A percentile compares a stretch with the other conserved stretches of the same genome.
phyloP scores from a whole-genome alignment of 805 yeast species.

The Wickerhamomyces sydowiorum region DNA sequence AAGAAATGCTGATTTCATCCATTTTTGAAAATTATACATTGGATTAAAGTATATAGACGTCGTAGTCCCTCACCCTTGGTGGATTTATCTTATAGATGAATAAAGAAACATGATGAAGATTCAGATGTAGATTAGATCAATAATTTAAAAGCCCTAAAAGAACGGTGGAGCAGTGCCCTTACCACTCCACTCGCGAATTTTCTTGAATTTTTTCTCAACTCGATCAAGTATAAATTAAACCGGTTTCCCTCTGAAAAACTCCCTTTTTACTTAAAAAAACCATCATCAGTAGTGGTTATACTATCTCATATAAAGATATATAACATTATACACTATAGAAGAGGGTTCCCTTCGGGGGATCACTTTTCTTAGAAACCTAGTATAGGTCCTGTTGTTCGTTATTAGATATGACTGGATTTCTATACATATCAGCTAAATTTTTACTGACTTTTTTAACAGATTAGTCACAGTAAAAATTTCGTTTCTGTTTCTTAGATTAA shows the following conservation, averaged over 20 bases:
- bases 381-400: conserved; percentile 18
- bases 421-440: conserved; percentile 59
- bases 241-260: conserved; percentile 18
- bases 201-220: conserved; percentile 3
- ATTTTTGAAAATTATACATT: conserved; percentile 9
- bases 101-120: too few relatives aligned
- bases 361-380: conserved; percentile 23
- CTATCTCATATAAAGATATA: conserved; percentile 60
- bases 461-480: conserved; percentile 65
- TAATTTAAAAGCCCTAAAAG: too few relatives aligned
- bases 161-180: too few relatives aligned
- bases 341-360: conserved; percentile 7
- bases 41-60: neutral
- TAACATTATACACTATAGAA: conserved; percentile 35
- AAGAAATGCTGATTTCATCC: conserved; percentile 22
- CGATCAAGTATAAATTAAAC: conserved; percentile 24
- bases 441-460: conserved; percentile 69
- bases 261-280: conserved; percentile 22
- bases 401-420: conserved; percentile 18
- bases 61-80: too few relatives aligned
- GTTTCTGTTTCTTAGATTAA: conserved; percentile 69
- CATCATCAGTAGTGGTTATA: conserved; percentile 80
- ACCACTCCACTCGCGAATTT: neutral
- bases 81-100: too few relatives aligned
- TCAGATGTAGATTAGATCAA: too few relatives aligned